These are phyloP conservation scores for Cerioporus squamosus DNA, from an alignment of 1,284 basidiomycete species.

Conservation along the genomic window DNA sequence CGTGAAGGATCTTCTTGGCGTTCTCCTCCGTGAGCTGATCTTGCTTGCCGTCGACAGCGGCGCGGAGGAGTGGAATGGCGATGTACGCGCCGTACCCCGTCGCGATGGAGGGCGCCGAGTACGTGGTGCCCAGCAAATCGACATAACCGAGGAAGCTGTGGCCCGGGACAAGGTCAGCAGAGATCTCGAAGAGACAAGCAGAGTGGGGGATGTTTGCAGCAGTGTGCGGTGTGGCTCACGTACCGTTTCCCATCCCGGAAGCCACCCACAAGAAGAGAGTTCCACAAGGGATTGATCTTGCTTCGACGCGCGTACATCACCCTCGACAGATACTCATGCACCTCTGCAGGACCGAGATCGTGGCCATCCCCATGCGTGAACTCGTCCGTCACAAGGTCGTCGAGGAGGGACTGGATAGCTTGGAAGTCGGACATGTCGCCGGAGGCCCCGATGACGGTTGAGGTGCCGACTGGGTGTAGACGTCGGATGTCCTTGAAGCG, in stretches of 20 bases:
- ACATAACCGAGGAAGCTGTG: conserved; percentile 91
- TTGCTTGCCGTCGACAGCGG: conserved; percentile 86
- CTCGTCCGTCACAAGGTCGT: conserved; percentile 79
- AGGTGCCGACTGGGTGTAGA: conserved; percentile 81
- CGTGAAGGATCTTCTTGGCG: conserved; percentile 80
- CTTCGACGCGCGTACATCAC: conserved; percentile 91
- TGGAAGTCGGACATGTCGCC: conserved; percentile 99
- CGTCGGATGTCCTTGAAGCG: conserved; percentile 96
- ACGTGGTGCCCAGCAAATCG: conserved; percentile 96
- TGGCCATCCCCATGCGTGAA: conserved; percentile 85
- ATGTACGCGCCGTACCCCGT: conserved; percentile 97
- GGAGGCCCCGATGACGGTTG: conserved; percentile 89
- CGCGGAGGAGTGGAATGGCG: conserved; percentile 91
- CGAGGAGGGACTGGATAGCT: conserved; percentile 82
- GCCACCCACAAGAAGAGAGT: conserved; percentile 93
- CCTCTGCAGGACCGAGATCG: conserved; percentile 84
- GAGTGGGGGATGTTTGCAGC: too few species aligned
- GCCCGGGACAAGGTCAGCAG: not conserved
- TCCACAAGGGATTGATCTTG: conserved; percentile 96
- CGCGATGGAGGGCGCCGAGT: conserved; percentile 92
- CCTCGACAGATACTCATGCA: conserved; percentile 92
- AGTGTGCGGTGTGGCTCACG: conserved; percentile 27
- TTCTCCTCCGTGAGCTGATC: conserved; percentile 79
- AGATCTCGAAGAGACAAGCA: not conserved
- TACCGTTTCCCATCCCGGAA: conserved; percentile 81